Percentiles rank a stretch among this genome's conserved stretches.
Conservation (phyloP, 805 yeast species). For the Wickerhamomyces kurtzmanii region DNA sequence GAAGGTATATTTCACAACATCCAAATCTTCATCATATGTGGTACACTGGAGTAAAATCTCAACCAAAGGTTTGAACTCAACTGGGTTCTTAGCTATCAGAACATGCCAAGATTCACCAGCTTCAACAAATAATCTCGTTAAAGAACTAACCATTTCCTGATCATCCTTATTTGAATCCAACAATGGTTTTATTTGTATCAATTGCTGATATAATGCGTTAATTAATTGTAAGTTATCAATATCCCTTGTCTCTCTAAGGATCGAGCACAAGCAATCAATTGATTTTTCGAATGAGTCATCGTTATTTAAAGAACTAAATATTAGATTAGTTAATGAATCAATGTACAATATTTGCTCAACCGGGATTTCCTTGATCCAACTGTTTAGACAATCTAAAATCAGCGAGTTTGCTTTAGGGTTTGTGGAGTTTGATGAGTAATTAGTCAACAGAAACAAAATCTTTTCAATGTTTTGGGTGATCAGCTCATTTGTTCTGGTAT, state of each 20-base stretch:
- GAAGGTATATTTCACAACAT: constrained; percentile 82
- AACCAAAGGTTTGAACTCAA: constrained; percentile 62
- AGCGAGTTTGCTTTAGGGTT: constrained; percentile 24
- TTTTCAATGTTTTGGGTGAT: constrained; percentile 58
- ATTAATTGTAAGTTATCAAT: constrained; percentile 53
- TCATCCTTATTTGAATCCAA: constrained; percentile 31
- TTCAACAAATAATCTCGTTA: constrained; percentile 74
- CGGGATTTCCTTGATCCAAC: constrained; percentile 88
- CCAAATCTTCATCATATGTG: constrained; percentile 72
- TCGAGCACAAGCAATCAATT: constrained; percentile 75
- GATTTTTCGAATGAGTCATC: constrained; percentile 76
- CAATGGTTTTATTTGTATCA: constrained; percentile 50
- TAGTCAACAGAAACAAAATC: constrained; percentile 54
- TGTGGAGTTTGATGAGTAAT: constrained; percentile 29
- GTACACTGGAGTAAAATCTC: constrained; percentile 64
- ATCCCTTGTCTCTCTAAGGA: constrained; percentile 76
- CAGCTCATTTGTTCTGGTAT: constrained; percentile 49
- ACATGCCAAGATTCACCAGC: constrained; percentile 97
- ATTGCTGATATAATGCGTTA: constrained; percentile 56
- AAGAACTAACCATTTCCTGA: constrained; percentile 51
- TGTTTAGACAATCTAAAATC: constrained; percentile 67
- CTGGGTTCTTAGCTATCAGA: constrained; percentile 64
- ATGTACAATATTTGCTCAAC: constrained; percentile 56
- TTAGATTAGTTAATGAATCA: constrained; percentile 54
- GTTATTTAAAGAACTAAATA: constrained; percentile 49